A percentile compares a stretch with the other conserved stretches of the same genome.
These are phyloP conservation scores for Chamaenerion angustifolium DNA, from an alignment of 345 rosid species.

Conservation along the genomic window DNA sequence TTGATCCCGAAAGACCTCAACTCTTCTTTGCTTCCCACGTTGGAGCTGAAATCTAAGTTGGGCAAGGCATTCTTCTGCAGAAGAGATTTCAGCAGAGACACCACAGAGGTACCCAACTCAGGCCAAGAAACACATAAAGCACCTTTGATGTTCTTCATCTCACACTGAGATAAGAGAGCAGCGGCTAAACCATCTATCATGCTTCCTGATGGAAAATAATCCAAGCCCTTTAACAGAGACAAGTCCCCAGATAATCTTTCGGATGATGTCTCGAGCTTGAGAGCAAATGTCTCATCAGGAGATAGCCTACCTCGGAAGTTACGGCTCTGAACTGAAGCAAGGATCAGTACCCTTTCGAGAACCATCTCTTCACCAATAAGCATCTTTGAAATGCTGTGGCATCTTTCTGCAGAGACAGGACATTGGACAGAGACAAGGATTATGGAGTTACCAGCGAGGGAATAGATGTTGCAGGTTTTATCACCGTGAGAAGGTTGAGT, in stretches of 20 bases:
- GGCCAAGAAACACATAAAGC: constrained; percentile 73
- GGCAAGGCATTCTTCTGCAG: constrained; percentile 36
- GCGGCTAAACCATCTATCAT: constrained; percentile 75
- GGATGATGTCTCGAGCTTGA: constrained; percentile 66
- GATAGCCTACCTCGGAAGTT: constrained; percentile 74
- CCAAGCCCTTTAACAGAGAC: constrained; percentile 33
- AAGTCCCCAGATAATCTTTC: constrained; percentile 36
- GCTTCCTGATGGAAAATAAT: constrained; percentile 86
- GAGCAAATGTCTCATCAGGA: constrained; percentile 48
- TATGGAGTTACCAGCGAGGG: constrained; percentile 26
- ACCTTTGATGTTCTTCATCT: constrained; percentile 62
- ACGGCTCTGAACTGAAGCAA: constrained; percentile 66
- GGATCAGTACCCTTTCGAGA: constrained; percentile 56
- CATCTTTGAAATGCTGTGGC: constrained; percentile 54
- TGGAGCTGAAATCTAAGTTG: constrained; percentile 21
- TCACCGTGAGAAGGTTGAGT: constrained; percentile 50
- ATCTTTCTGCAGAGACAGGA: constrained; percentile 52
- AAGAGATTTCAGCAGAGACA: constrained; percentile 34
- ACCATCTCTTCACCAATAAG: constrained; percentile 49
- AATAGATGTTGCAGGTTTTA: constrained; percentile 72
- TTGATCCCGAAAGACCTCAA: constrained; percentile 17
- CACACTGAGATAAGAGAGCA: constrained; percentile 62
- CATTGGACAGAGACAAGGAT: constrained; percentile 53
- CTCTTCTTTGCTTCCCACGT: constrained; percentile 13
- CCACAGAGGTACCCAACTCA: constrained; percentile 37